Percentiles rank a stretch among this genome's conserved stretches.
These are phyloP conservation scores for Domatiomyces globalis DNA, from an alignment of 2,329 filamentous ascomycete genomes.

Conservation along the genomic window DNA sequence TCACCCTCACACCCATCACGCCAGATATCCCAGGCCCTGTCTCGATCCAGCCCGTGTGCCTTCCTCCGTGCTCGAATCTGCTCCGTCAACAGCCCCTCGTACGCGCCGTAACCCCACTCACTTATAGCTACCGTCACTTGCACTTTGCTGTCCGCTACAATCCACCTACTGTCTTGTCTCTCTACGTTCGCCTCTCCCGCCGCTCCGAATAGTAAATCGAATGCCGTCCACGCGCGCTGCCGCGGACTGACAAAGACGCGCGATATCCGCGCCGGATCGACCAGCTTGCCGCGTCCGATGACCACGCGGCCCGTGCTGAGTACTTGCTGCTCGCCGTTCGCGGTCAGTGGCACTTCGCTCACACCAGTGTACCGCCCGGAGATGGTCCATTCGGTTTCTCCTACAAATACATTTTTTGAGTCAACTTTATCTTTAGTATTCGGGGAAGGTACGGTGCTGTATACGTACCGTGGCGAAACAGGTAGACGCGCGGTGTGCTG, in stretches of 20 bases:
- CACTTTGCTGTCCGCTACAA: not conserved
- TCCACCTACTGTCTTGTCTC: too few relatives aligned
- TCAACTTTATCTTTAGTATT: not conserved
- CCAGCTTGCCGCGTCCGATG: conserved; percentile 37
- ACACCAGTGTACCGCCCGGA: conserved; percentile 34
- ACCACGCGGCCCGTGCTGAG: conserved; percentile 30
- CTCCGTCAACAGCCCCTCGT: conserved; percentile 43
- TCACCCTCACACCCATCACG: conserved; percentile 42
- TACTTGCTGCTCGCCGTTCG: conserved; percentile 32
- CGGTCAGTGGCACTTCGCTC: conserved; percentile 32
- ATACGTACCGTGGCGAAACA: conserved; percentile 16
- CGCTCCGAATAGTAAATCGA: conserved; percentile 27
- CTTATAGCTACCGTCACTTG: conserved; percentile 34
- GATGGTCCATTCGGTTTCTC: conserved; percentile 36
- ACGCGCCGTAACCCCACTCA: conserved; percentile 51
- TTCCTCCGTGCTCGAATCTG: conserved; percentile 37
- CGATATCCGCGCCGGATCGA: conserved; percentile 36
- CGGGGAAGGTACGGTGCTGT: not conserved
- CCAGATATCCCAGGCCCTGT: conserved; percentile 45
- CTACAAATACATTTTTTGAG: conserved; percentile 12
- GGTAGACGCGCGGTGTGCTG: conserved; percentile 14
- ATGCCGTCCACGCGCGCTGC: conserved; percentile 35
- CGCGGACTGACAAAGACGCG: conserved; percentile 39
- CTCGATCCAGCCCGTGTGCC: conserved; percentile 34
- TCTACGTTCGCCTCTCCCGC: conserved; percentile 24